Evolutionary conservation across 768 basidiomycete genomes (phyloP), one percentile per base, ranked within the genome.

Genomic region (Phaeotremella fagi): DNA sequence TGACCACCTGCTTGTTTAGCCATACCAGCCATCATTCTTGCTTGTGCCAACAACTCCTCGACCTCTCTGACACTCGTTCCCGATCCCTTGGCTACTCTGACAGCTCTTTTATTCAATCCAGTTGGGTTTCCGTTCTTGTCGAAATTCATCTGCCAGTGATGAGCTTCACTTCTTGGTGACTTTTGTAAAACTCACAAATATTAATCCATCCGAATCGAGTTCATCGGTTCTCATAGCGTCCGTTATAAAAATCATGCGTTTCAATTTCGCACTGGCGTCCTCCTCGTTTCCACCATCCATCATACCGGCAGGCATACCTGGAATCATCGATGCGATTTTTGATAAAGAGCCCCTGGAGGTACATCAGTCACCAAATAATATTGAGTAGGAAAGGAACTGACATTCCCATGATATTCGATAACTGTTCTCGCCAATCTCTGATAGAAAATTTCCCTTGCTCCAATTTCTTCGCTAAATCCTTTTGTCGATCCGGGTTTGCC

Each of bases 311-410:
- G 90, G 87, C 57, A 99, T 82, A 24, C 95, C 95, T 2, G 95
- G 95, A 55, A 99, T 99, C 90, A 98, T 97, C 15, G 88, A 90
- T 25, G 95, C 91, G 66, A 99, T 92, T 76, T 99, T 99, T 69
- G 87, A 90, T 50, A 99, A 83, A 6, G 95, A 92, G n/a, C 95
- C 95, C 89, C 92, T 95, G 68, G 7, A 60, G 12, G 22, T 41
- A 14, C 2, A 44, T 55, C 48, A 63, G 57, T 44, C 41, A 28
- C 41, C 31, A 41, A 7, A 41, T 14, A 41, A 41, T 7, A 18
- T 11, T 41, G 12, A 12, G 47, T 31, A 36, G 2, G 3, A 18
- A 28, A n/a, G 9, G 24, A 36, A 77, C 83, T 63, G 63, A 87
- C 94, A 99, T 95, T 70, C 88, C 89, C 94, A 97, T 97, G 58